Conservation (phyloP, 2,329 filamentous ascomycete genomes). For the Acephala macrosclerotiorum region DNA sequence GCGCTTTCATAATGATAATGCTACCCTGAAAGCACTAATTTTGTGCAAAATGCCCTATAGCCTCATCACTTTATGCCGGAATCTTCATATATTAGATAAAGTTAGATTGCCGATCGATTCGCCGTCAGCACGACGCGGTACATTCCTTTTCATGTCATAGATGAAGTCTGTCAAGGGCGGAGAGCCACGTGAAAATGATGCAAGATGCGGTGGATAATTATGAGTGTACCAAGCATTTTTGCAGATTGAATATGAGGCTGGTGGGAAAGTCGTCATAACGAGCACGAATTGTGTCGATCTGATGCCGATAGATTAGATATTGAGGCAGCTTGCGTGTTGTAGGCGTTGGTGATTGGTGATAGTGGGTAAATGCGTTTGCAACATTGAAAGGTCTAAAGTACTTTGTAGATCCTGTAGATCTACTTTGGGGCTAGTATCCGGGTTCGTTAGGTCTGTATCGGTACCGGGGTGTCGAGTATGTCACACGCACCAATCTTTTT, state of each 20-base stretch:
- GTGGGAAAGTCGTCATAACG: background rate
- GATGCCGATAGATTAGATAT: constrained; percentile 3
- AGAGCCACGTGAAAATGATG: constrained; percentile 5
- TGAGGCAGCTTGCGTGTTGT: constrained; percentile 9
- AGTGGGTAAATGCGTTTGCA: constrained; percentile 5
- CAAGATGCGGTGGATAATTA: background rate
- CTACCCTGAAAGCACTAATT: too few species aligned
- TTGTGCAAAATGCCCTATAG: too few species aligned
- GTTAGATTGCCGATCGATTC: background rate
- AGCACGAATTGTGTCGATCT: background rate
- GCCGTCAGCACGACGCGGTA: background rate
- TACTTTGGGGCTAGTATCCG: background rate
- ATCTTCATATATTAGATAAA: background rate
- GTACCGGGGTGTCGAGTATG: background rate
- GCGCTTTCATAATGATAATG: too few species aligned
- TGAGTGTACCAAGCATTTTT: background rate
- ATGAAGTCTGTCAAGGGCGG: background rate
- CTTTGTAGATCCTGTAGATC: background rate
- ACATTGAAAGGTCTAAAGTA: too few species aligned
- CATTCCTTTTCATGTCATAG: constrained; percentile 5
- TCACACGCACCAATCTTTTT: background rate
- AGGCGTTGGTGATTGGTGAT: background rate
- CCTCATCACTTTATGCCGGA: too few species aligned
- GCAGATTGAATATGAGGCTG: background rate
- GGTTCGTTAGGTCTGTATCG: background rate